Conservation (phyloP, 257 asterid genomes). For the Capsicum rhomboideum region DNA sequence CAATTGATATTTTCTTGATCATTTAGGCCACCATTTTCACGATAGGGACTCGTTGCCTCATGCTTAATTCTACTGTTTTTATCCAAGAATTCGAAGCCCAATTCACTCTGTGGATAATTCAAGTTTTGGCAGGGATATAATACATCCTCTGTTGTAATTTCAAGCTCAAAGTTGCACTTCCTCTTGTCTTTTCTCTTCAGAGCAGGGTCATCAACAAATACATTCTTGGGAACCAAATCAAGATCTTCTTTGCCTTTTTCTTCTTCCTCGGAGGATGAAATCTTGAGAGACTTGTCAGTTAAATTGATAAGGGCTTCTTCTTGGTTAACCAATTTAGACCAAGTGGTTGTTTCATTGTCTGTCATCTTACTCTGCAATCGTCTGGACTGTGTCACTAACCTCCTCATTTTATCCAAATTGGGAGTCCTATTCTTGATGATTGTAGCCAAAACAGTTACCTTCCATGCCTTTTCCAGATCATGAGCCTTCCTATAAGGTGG, state of each 20-base stretch:
- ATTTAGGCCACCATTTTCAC: not conserved
- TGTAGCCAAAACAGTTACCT: slow-evolving; percentile 36
- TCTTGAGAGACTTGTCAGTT: not conserved
- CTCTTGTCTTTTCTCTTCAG: slow-evolving; percentile 19
- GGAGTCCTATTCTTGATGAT: slow-evolving; percentile 52
- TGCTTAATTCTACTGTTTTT: slow-evolving; percentile 19
- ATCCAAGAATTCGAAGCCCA: slow-evolving; percentile 7
- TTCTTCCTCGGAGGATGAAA: not conserved
- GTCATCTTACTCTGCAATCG: slow-evolving; percentile 56
- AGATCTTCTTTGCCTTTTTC: not conserved
- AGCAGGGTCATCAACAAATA: not conserved
- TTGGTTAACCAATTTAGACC: slow-evolving; percentile 36
- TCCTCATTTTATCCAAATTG: slow-evolving; percentile 24
- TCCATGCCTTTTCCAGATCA: slow-evolving; percentile 18
- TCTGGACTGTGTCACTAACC: slow-evolving; percentile 45
- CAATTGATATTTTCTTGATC: not conserved
- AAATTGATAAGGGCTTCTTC: slow-evolving; percentile 33
- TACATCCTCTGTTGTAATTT: no score
- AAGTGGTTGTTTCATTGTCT: slow-evolving; percentile 33
- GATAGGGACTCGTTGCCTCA: no score
- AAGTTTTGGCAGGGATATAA: no score
- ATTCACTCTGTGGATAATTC: no score
- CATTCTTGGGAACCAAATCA: not conserved
- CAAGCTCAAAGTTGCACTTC: slow-evolving; percentile 14
- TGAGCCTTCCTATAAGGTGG: slow-evolving; percentile 69